Percentiles rank a stretch among this genome's conserved stretches.
phyloP scores from a whole-genome alignment of 1,284 basidiomycete species.

The Pseudozyma thailandica region DNA sequence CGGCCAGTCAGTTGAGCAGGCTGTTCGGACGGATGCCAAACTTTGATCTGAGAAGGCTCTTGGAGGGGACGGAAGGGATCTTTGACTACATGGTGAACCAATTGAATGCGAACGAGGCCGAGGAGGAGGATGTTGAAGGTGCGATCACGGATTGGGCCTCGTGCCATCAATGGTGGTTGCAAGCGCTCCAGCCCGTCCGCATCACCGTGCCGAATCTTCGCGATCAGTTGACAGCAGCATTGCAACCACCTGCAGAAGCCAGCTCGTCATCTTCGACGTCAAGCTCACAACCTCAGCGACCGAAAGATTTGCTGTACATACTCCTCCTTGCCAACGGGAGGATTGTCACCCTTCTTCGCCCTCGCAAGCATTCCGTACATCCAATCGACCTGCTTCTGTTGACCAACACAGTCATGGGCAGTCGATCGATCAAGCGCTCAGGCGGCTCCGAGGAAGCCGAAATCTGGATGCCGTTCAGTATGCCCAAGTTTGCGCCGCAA shows the following conservation, averaged over 20 bases:
- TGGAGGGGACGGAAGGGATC: conserved; percentile 75
- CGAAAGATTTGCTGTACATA: conserved; percentile 81
- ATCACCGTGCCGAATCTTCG: conserved; percentile 72
- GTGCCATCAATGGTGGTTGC: conserved; percentile 76
- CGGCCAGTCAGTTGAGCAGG: conserved; percentile 81
- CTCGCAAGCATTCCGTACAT: conserved; percentile 92
- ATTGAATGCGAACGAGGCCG: conserved; percentile 45
- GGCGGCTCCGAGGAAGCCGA: conserved; percentile 73
- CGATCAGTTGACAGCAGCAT: conserved; percentile 71
- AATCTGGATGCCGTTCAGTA: conserved; percentile 92
- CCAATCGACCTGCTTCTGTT: conserved; percentile 72
- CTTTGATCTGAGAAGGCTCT: conserved; percentile 85
- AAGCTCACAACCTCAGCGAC: conserved; percentile 71
- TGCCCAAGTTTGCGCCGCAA: conserved; percentile 90
- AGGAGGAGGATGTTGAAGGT: conserved; percentile 4
- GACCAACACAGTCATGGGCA: conserved; percentile 72
- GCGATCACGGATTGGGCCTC: conserved; percentile 34
- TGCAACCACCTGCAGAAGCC: conserved; percentile 42
- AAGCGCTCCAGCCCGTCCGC: conserved; percentile 80
- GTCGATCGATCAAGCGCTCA: conserved; percentile 70
- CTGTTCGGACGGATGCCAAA: conserved; percentile 90
- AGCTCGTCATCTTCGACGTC: conserved; percentile 4
- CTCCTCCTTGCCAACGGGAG: conserved; percentile 81
- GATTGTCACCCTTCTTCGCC: conserved; percentile 87
- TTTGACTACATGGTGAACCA: conserved; percentile 52